Base-by-base conservation (phyloP, 768 basidiomycete species). In the Rhizopogon salebrosus region DNA sequence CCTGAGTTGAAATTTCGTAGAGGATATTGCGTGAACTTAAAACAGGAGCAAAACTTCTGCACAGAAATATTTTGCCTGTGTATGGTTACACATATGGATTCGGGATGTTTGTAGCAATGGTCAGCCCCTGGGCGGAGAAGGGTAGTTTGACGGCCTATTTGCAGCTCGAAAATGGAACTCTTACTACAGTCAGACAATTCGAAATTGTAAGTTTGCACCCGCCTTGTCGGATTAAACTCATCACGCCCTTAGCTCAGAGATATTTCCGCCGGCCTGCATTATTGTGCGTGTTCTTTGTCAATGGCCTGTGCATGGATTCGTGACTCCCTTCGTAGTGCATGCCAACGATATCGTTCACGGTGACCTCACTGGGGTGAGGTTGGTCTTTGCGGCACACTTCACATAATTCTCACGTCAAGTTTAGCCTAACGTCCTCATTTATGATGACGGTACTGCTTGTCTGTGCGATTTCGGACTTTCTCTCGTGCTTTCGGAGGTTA, bases 381-480 rank as follows among this genome's bases (percentile, higher is more conserved):
- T 3, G 3, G 34, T 9, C 20, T 35, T 36, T 26, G 11, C 29
- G 5, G n/a, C 13, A 6, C 2, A 7, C 9, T 26, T 14, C 1
- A 4, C 10, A 2, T 22, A 4, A 27, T 53, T 4, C 20, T 29
- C 13, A 22, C 1, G 11, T 31, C 16, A 31, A 4, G n/a, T 34
- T 29, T 36, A 68, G 77, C 69, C 75, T 0, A 80, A 80, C 45
- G 64, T 80, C 41, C 70, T 80, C 5, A 68, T 80, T 31, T 63
- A 75, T 51, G 65, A 64, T 39, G 62, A 72, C 16, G 71, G 72
- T 20, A 70, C 71, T 27, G 77, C 72, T 1, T 71, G 71, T 24
- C 60, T 80, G 6, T 68, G 70, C 27, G 77, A 80, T 53, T 78
- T 80, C 49, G 77, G 78, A 3, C 57, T 80, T 3, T 79, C 77